Percentiles rank a stretch among this genome's conserved stretches.
Evolutionary conservation across 2,329 filamentous ascomycete species (phyloP).

Genomic region (Aspergillus sp.): DNA sequence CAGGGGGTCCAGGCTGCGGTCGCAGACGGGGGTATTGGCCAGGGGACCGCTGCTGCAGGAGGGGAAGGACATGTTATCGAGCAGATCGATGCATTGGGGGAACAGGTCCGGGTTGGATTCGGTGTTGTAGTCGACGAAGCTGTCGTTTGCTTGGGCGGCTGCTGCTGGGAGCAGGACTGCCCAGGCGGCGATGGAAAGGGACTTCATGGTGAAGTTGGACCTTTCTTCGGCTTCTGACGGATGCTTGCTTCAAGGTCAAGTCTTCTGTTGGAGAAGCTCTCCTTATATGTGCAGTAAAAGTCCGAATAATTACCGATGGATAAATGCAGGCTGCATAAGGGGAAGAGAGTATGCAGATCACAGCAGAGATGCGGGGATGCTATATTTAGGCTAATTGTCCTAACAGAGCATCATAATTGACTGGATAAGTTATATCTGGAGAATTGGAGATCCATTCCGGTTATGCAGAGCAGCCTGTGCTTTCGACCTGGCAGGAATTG

Average conservation of each 20-base stretch:
- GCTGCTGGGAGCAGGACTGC: conserved; percentile 19
- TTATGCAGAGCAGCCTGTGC: too few relatives aligned
- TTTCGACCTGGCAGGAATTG: too few relatives aligned
- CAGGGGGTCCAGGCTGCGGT: conserved; percentile 41
- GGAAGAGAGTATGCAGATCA: too few relatives aligned
- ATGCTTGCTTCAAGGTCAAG: too few relatives aligned
- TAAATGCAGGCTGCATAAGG: neutral
- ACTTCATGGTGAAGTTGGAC: conserved; percentile 15
- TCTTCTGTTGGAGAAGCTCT: too few relatives aligned
- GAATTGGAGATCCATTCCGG: too few relatives aligned
- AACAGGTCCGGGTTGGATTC: conserved; percentile 27
- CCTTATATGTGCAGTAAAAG: neutral
- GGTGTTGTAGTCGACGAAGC: conserved; percentile 26
- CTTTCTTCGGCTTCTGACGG: too few relatives aligned
- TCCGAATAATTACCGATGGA: neutral
- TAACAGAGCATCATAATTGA: too few relatives aligned
- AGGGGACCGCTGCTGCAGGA: conserved; percentile 54
- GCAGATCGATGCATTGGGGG: conserved; percentile 19
- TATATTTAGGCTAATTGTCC: too few relatives aligned
- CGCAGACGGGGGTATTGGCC: conserved; percentile 52
- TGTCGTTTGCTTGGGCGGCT: conserved; percentile 27
- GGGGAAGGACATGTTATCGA: conserved; percentile 40
- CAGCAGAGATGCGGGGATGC: too few relatives aligned
- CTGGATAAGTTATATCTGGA: too few relatives aligned
- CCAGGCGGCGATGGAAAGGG: conserved; percentile 16